phyloP scores from a whole-genome alignment of 305 asterid species.

The Salvia sclarea region DNA sequence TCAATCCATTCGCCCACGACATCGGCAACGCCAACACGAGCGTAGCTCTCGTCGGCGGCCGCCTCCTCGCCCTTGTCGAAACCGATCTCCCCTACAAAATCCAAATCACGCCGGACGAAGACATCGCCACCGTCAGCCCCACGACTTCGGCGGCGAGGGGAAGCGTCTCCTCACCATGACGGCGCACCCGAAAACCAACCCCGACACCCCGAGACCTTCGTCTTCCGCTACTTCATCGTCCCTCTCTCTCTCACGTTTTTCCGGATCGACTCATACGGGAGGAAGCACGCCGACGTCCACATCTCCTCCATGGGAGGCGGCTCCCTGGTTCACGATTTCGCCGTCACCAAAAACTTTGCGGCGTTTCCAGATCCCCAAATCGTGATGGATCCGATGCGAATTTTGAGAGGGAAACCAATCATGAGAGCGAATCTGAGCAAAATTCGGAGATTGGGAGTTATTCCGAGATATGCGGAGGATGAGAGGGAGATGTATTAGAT shows the following conservation, averaged over 20 bases:
- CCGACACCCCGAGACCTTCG: slow-evolving; percentile 52
- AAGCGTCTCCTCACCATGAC: slow-evolving; percentile 45
- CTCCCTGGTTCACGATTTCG: slow-evolving; percentile 58
- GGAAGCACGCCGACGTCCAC: slow-evolving; percentile 35
- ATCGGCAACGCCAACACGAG: slow-evolving; percentile 60
- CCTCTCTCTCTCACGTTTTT: slow-evolving; percentile 50
- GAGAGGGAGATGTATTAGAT: too few relatives aligned
- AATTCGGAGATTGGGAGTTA: slow-evolving; percentile 47
- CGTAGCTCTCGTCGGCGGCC: slow-evolving; percentile 48
- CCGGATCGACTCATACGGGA: slow-evolving; percentile 40
- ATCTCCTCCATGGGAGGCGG: slow-evolving; percentile 45
- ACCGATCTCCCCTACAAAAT: slow-evolving; percentile 56
- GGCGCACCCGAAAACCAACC: slow-evolving; percentile 64
- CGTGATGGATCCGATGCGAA: slow-evolving; percentile 36
- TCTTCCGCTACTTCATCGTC: slow-evolving; percentile 42
- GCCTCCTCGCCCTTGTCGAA: slow-evolving; percentile 51
- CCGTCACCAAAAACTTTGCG: slow-evolving; percentile 48
- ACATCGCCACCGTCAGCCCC: too few relatives aligned
- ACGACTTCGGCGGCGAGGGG: slow-evolving; percentile 42
- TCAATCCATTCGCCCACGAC: slow-evolving; percentile 40
- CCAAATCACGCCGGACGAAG: slow-evolving; percentile 43
- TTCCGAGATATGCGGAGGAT: slow-evolving; percentile 51
- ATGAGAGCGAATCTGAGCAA: slow-evolving; percentile 32
- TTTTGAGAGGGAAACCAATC: slow-evolving; percentile 40
- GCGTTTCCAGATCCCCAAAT: slow-evolving; percentile 49